phyloP scores from a whole-genome alignment of 345 rosid species.

The Aurinia saxatilis region DNA sequence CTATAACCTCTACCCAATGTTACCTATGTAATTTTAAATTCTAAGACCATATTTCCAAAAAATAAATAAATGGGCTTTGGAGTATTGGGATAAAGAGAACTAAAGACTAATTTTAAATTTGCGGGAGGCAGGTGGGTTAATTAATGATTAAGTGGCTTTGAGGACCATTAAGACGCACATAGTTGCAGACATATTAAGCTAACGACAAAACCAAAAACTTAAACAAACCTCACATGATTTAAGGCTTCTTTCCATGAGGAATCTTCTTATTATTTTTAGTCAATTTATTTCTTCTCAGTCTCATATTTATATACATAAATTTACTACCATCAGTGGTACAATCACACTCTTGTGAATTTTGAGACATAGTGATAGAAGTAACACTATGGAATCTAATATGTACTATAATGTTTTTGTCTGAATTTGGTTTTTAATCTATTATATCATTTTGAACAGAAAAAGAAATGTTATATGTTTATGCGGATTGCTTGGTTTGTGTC shows the following conservation, averaged over 20 bases:
- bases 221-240: constrained; percentile 27
- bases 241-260: constrained; percentile 11
- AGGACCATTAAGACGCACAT: constrained; percentile 26
- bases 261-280: neutral
- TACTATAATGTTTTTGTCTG: neutral
- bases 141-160: constrained; percentile 25
- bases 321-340: neutral
- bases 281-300: neutral
- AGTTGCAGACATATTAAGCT: constrained; percentile 18
- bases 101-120: constrained; percentile 8
- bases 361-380: neutral
- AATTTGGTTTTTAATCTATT: neutral
- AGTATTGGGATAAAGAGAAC: neutral
- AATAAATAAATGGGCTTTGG: neutral
- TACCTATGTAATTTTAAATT: too few species aligned
- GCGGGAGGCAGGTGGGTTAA: constrained; percentile 17
- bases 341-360: neutral
- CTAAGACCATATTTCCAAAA: neutral
- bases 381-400: neutral
- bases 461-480: too few species aligned
- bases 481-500: neutral
- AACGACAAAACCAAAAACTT: constrained; percentile 25
- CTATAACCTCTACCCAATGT: neutral
- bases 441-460: too few species aligned
- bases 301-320: constrained; percentile 1